Evolutionary conservation across 768 basidiomycete species (phyloP), one percentile per base, ranked within the genome.

Genomic region (Trametes punicea): DNA sequence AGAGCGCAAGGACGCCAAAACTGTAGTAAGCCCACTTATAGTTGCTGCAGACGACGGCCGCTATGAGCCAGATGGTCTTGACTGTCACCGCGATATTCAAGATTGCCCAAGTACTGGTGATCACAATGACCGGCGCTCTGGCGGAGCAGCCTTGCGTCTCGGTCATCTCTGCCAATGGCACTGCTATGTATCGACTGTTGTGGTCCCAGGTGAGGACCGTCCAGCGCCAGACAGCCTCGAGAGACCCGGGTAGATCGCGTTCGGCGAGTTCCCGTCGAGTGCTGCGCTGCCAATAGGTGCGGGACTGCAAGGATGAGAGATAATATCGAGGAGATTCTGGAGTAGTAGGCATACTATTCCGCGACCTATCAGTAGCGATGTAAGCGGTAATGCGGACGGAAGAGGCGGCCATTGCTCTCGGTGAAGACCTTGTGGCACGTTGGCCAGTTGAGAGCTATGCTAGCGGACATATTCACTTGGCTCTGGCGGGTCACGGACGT

Each of bases 81-180:
- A 81, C 71, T 0, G 81, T 82, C 81, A 82, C 80, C 15, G 74
- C 69, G 66, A 79, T 81, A 69, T 79, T 80, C 2, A 76, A 66
- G 40, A 83, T 66, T 8, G 71, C 62, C 2, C 77, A 70, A 0
- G 79, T 36, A n/a, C n/a, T 80, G 18, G 74, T 67, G 26, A 83
- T 64, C 34, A 83, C 70, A 51, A 81, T 69, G 30, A 76, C 63
- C n/a, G 42, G 74, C 74, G 42, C 82, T 66, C 56, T 78, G 77
- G 64, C 82, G 80, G 71, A 81, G 77, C 6, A 77, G 69, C 25
- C 80, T 69, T 23, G 71, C 74, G 36, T 76, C 77, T 5, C 65
- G 67, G 73, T 71, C 1, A 70, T 60, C 74, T 74, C 29, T 2
- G 51, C 16, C 3, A 15, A 3, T 4, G 18, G 4, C 2, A 9